Evolutionary conservation across 2,329 filamentous ascomycete species (phyloP), one percentile per base, ranked within the genome.

Genomic region (Neobulgaria alba): DNA sequence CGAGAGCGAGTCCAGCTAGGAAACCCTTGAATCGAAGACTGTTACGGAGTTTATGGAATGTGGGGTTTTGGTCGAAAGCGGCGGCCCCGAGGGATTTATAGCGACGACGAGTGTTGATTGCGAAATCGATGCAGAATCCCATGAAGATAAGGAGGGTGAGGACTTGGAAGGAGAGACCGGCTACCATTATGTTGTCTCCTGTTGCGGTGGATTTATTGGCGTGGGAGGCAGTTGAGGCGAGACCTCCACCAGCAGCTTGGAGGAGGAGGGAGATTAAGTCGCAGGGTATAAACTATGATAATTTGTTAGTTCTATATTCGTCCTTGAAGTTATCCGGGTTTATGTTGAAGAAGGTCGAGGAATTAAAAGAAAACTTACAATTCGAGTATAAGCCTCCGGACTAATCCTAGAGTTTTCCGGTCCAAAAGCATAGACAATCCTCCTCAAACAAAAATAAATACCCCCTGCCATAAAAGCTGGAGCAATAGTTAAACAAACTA

Each of bases 151-250:
- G 48, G 26, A 80, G 64, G 4, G 73, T 76, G 44, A 69, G 59
- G 32, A 81, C 77, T 52, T 83, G 78, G 56, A 73, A 75, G 14
- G 67, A 58, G 0, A 82, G 68, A 21, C 79, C 79, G 3, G 75
- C 75, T n/a, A 83, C 67, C 69, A 78, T 79, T 60, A 82, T 71
- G 54, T 81, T 64, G 47, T 72, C 68, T n/a, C 76, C 79, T 0
- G 54, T 49, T 1, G 61, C 47, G 10, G 62, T 50, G 12, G 56
- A 55, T 4, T 61, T 40, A 33, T 63, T 49, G 38, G 65, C 56
- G 36, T 65, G 61, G 5, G 57, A 57, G 1, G 70, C 70, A 0
- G 68, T 67, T 0, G 75, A 72, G 1, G 77, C 72, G 39, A 79
- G 55, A 19, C 64, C 75, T n/a, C 76, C 78, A 32, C 78, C 79